Conservation (phyloP, 2,329 filamentous ascomycete genomes). For the Septoria linicola region DNA sequence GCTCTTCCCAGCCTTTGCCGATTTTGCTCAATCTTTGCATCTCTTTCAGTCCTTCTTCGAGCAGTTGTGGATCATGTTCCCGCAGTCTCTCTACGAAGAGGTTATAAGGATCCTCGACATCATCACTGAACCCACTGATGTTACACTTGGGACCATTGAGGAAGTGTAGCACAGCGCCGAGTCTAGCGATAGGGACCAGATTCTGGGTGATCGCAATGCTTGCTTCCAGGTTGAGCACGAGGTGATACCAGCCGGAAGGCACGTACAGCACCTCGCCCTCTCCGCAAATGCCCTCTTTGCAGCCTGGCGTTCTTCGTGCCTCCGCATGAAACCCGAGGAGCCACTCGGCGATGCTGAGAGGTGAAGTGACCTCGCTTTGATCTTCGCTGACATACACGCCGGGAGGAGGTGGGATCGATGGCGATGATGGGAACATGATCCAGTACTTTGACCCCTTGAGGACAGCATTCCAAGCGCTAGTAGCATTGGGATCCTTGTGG, state of each 20-base stretch:
- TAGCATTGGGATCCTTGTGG: constrained; percentile 76
- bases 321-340: constrained; percentile 83
- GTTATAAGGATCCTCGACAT: constrained; percentile 69
- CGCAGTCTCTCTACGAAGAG: constrained; percentile 71
- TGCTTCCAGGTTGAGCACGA: constrained; percentile 83
- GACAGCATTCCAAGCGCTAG: constrained; percentile 90
- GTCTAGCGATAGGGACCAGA: constrained; percentile 76
- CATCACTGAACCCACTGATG: constrained; percentile 77
- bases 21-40: constrained; percentile 61
- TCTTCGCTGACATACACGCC: constrained; percentile 89
- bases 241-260: constrained; percentile 93
- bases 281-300: constrained; percentile 78
- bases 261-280: constrained; percentile 89
- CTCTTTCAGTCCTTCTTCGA: constrained; percentile 64
- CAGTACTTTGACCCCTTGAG: constrained; percentile 90
- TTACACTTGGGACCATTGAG: constrained; percentile 79
- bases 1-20: constrained; percentile 83
- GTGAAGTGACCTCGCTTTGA: constrained; percentile 88
- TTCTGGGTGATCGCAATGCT: constrained; percentile 93
- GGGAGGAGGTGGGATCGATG: constrained; percentile 65
- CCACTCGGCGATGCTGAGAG: constrained; percentile 96
- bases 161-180: constrained; percentile 75
- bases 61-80: constrained; percentile 62
- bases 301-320: constrained; percentile 72
- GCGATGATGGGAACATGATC: constrained; percentile 90